These are phyloP conservation scores for Penicillium frequentans DNA, from an alignment of 2,329 filamentous ascomycete genomes.

Conservation along the genomic window DNA sequence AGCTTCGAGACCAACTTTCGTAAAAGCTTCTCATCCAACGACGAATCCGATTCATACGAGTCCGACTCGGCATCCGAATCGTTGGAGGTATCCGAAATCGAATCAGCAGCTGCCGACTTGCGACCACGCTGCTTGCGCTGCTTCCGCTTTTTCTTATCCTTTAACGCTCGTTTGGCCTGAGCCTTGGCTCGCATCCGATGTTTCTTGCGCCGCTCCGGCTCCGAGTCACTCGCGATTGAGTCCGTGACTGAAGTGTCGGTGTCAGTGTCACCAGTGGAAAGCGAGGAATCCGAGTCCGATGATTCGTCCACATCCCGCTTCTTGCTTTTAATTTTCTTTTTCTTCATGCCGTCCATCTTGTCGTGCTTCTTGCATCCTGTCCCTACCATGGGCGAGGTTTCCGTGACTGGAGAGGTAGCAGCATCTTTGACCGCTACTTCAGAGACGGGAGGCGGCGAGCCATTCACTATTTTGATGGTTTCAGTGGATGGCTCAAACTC, in stretches of 20 bases:
- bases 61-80: slow-evolving; percentile 23
- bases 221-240: slow-evolving; percentile 22
- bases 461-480: slow-evolving; percentile 15
- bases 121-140: slow-evolving; percentile 42
- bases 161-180: slow-evolving; percentile 34
- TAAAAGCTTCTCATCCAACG: slow-evolving; percentile 33
- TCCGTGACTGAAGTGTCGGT: slow-evolving; percentile 18
- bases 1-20: slow-evolving; percentile 32
- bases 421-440: slow-evolving; percentile 22
- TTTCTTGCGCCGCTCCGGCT: slow-evolving; percentile 29
- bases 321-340: slow-evolving; percentile 22
- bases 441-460: slow-evolving; percentile 11
- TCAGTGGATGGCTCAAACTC: slow-evolving; percentile 30
- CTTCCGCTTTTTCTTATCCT: slow-evolving; percentile 23
- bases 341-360: slow-evolving; percentile 10
- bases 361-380: slow-evolving; percentile 36
- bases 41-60: slow-evolving; percentile 28
- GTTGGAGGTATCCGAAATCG: slow-evolving; percentile 20
- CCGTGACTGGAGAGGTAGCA: slow-evolving; percentile 20
- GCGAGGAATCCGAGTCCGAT: slow-evolving; percentile 17
- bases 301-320: slow-evolving; percentile 16
- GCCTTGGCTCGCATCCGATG: slow-evolving; percentile 39
- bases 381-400: slow-evolving; percentile 25
- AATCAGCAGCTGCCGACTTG: slow-evolving; percentile 25
- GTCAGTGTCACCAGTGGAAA: slow-evolving; percentile 20